phyloP scores from a whole-genome alignment of 225 moss, liverwort and hornwort species.

The Anthoceros angustus region DNA sequence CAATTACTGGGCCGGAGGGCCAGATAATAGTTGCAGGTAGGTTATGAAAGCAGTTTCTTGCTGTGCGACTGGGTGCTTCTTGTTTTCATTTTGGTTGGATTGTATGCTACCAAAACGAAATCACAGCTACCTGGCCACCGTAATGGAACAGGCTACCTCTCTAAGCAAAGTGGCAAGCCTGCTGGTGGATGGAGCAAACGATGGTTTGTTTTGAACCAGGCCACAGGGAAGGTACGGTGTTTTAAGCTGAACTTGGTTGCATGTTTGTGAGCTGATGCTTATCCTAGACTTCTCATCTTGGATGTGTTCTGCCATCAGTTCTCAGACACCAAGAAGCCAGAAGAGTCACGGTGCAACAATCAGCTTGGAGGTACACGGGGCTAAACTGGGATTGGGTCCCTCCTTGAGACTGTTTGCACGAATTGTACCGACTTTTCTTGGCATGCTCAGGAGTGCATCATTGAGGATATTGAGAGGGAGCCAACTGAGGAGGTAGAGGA shows the following conservation, averaged over 20 bases:
- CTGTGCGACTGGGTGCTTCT: background rate
- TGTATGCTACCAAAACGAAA: background rate
- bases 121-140: too few species aligned
- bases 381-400: background rate
- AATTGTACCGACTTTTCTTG: background rate
- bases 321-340: slow-evolving; percentile 87
- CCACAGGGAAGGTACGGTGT: slow-evolving; percentile 61
- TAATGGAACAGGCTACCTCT: slow-evolving; percentile 46
- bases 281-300: background rate
- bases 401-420: background rate
- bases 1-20: slow-evolving; percentile 36
- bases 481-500: slow-evolving; percentile 41
- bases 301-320: slow-evolving; percentile 31
- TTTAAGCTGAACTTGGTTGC: background rate
- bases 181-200: slow-evolving; percentile 61
- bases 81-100: background rate
- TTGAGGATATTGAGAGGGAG: slow-evolving; percentile 71
- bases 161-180: slow-evolving; percentile 52
- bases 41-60: background rate
- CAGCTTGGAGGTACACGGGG: slow-evolving; percentile 42
- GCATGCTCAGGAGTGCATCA: slow-evolving; percentile 56
- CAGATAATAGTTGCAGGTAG: slow-evolving; percentile 75
- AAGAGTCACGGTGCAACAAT: slow-evolving; percentile 78
- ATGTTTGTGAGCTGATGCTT: background rate
- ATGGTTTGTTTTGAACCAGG: slow-evolving; percentile 97